These are phyloP conservation scores for Talaromyces adpressus DNA, from an alignment of 495 filamentous ascomycete species.

Conservation along the genomic window DNA sequence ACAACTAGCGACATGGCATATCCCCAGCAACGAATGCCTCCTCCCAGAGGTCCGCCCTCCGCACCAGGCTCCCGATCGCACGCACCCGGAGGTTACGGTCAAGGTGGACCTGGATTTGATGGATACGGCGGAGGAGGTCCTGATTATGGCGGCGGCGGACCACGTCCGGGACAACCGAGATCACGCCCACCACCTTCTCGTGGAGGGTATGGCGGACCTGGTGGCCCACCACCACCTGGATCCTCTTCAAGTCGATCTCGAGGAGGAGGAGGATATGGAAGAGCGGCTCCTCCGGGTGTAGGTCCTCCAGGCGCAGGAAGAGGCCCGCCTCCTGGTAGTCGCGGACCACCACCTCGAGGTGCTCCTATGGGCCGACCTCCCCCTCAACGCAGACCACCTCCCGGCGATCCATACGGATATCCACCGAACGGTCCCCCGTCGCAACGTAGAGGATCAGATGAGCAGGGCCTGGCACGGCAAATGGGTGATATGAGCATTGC, in stretches of 20 bases:
- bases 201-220: background rate
- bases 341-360: constrained; percentile 4
- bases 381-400: constrained; percentile 3
- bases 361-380: constrained; percentile 6
- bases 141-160: background rate
- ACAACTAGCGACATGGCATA: constrained; percentile 2
- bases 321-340: constrained; percentile 2
- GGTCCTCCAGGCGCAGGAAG: background rate
- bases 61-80: constrained; percentile 4
- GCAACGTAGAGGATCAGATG: constrained; percentile 6
- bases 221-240: background rate
- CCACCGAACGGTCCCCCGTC: background rate
- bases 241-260: background rate
- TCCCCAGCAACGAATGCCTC: constrained; percentile 15
- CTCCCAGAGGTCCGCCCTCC: constrained; percentile 13
- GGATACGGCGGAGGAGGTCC: background rate
- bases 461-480: constrained; percentile 35
- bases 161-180: background rate
- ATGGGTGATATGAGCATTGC: constrained; percentile 53
- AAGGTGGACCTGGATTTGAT: background rate
- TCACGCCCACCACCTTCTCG: constrained; percentile 6
- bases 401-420: constrained; percentile 2
- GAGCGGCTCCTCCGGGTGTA: background rate
- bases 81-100: background rate
- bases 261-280: constrained; percentile 6